Evolutionary conservation across 2,329 filamentous ascomycete genomes (phyloP).

Genomic region (Camillea tinctor): DNA sequence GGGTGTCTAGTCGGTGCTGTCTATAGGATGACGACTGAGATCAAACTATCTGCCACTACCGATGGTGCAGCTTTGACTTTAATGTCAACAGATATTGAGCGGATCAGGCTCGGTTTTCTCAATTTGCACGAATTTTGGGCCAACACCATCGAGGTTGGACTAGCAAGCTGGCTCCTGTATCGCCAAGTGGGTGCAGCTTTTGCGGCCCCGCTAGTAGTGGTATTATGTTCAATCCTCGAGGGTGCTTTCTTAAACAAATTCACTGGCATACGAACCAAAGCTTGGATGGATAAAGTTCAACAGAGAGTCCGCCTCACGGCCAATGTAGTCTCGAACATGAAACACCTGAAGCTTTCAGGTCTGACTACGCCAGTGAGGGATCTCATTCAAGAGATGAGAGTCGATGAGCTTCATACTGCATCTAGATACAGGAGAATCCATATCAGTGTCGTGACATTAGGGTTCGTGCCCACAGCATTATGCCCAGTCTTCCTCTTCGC

Average conservation of each 20-base stretch:
- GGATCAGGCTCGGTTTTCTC: slow-evolving; percentile 35
- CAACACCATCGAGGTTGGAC: slow-evolving; percentile 38
- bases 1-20: slow-evolving; percentile 32
- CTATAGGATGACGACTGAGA: slow-evolving; percentile 32
- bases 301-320: slow-evolving; percentile 31
- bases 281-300: slow-evolving; percentile 39
- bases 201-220: slow-evolving; percentile 44
- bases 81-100: slow-evolving; percentile 46
- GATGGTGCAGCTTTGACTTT: slow-evolving; percentile 44
- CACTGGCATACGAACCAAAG: slow-evolving; percentile 25
- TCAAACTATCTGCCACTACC: slow-evolving; percentile 25
- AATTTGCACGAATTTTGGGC: slow-evolving; percentile 43
- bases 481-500: slow-evolving; percentile 38
- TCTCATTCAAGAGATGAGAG: slow-evolving; percentile 33
- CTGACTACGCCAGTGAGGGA: slow-evolving; percentile 30
- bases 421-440: slow-evolving; percentile 25
- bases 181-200: slow-evolving; percentile 47
- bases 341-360: slow-evolving; percentile 42
- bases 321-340: slow-evolving; percentile 38
- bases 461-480: slow-evolving; percentile 28
- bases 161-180: slow-evolving; percentile 48
- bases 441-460: slow-evolving; percentile 8
- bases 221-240: slow-evolving; percentile 19
- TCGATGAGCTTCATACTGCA: slow-evolving; percentile 36
- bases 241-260: slow-evolving; percentile 26